Conservation (phyloP, 2,329 filamentous ascomycete genomes). For the Phoma sp. region DNA sequence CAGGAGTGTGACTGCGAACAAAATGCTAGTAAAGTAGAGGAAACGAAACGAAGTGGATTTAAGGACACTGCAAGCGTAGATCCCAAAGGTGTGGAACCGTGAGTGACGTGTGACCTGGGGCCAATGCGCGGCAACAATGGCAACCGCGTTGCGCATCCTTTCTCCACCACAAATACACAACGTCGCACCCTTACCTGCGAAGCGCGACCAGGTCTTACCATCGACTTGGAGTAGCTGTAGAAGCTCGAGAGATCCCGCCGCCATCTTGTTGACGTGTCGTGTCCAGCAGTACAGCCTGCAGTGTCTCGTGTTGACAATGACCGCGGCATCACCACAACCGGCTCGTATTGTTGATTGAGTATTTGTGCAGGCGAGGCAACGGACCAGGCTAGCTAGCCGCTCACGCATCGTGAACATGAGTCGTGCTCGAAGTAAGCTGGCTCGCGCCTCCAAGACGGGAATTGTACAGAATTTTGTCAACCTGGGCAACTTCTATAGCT, state of each 20-base stretch:
- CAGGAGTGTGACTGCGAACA: neutral
- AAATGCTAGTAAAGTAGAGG: neutral
- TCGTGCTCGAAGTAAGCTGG: neutral
- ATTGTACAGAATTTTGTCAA: conserved; percentile 19
- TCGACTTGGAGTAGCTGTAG: neutral
- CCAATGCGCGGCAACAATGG: neutral
- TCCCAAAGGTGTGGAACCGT: conserved; percentile 13
- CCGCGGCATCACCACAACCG: neutral
- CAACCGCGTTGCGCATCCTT: conserved; percentile 5
- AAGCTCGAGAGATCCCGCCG: neutral
- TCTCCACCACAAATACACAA: conserved; percentile 1
- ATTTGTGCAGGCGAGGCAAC: neutral
- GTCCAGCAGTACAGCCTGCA: neutral
- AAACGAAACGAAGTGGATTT: conserved; percentile 24
- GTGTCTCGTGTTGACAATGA: neutral
- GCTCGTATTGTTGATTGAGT: neutral
- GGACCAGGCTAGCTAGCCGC: neutral
- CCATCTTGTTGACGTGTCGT: neutral
- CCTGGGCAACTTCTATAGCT: conserved; percentile 19
- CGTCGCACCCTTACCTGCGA: neutral
- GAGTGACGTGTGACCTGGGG: conserved; percentile 6
- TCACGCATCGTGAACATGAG: neutral
- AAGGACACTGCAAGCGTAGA: conserved; percentile 19
- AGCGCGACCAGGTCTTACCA: neutral
- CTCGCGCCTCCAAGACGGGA: neutral